A percentile compares a stretch with the other conserved stretches of the same genome.
Conservation (phyloP, 441 rosid species). For the Bocquillonia castaneifolia region DNA sequence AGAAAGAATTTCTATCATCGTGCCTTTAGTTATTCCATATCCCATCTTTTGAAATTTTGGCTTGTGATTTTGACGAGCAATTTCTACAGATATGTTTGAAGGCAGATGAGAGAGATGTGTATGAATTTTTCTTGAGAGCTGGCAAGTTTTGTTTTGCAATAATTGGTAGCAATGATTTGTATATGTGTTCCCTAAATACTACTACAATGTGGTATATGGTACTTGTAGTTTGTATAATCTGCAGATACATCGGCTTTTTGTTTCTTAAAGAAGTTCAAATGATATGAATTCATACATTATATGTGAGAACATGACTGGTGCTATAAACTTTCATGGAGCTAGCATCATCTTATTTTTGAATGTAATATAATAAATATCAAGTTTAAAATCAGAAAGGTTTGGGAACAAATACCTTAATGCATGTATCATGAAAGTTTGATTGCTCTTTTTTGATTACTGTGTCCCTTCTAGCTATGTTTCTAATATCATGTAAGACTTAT, state of each 20-base stretch:
- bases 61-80: constrained; percentile 10
- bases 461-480: constrained; percentile 2
- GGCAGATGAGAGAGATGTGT: constrained; percentile 92
- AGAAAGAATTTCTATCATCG: constrained; percentile 44
- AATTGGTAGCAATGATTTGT: constrained; percentile 6
- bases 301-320: not conserved
- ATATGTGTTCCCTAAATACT: not conserved
- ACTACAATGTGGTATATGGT: not conserved
- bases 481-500: constrained; percentile 67
- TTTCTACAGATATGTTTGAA: constrained; percentile 71
- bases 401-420: not conserved
- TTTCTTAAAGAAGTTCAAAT: not conserved
- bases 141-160: constrained; percentile 65
- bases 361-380: too few species aligned
- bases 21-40: not conserved
- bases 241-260: not conserved
- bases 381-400: not conserved
- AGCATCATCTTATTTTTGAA: not conserved
- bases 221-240: not conserved
- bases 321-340: not conserved
- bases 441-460: not conserved
- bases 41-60: not conserved
- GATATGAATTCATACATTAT: too few species aligned
- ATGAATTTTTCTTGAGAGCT: constrained; percentile 93
- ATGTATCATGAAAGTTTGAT: not conserved